Evolutionary conservation across 139 green algal species (phyloP).

Genomic region (Dunaliella primolecta): DNA sequence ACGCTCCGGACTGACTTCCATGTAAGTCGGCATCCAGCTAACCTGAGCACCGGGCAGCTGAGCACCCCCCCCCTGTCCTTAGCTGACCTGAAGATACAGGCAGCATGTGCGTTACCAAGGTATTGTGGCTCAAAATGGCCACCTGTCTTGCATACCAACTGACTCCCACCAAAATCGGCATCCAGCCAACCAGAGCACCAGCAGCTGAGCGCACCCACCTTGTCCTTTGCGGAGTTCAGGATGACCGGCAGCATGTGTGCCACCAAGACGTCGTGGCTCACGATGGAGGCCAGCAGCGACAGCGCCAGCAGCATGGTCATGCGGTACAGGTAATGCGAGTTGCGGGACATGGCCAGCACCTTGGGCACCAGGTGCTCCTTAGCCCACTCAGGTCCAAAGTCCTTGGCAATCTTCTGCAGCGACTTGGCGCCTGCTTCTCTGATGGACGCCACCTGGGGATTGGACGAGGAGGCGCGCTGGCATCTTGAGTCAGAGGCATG

Average conservation of each 20-base stretch:
- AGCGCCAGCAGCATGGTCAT: slow-evolving; percentile 90
- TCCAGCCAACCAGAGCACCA: too few relatives aligned
- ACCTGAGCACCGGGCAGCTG: too few relatives aligned
- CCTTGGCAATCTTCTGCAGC: slow-evolving; percentile 81
- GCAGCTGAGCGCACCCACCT: slow-evolving; percentile 53
- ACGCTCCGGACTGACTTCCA: too few relatives aligned
- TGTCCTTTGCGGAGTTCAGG: slow-evolving; percentile 77
- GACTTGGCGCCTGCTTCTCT: slow-evolving; percentile 87
- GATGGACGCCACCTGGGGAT: slow-evolving; percentile 71
- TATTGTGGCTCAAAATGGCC: too few relatives aligned
- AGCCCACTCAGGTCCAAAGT: slow-evolving; percentile 95
- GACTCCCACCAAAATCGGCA: too few relatives aligned
- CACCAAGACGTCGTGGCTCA: slow-evolving; percentile 79
- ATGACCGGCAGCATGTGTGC: slow-evolving; percentile 85
- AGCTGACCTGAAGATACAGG: too few relatives aligned
- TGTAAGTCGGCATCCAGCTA: too few relatives aligned
- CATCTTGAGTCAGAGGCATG: too few relatives aligned
- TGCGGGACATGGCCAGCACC: slow-evolving; percentile 55
- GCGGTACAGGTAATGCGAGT: slow-evolving; percentile 93
- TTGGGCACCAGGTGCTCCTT: slow-evolving; percentile 85
- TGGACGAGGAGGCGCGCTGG: neutral
- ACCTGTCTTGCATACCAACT: too few relatives aligned
- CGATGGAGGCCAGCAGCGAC: slow-evolving; percentile 70
- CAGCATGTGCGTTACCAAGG: too few relatives aligned
- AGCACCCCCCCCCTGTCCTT: too few relatives aligned